Base-by-base conservation (phyloP, 495 filamentous ascomycete genomes). In the Aspergillus ostianus region DNA sequence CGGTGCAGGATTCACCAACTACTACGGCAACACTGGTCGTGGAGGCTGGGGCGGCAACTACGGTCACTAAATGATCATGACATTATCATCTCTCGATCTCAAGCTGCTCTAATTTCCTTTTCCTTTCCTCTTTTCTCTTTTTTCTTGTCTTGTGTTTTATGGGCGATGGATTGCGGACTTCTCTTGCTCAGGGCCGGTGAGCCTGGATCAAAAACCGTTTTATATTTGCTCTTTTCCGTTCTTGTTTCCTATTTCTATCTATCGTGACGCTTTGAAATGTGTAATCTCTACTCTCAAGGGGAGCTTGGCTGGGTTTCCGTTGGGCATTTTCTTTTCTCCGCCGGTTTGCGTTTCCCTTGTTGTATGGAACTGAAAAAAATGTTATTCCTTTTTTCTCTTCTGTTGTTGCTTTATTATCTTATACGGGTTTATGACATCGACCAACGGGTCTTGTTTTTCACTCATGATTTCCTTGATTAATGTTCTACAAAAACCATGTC, bases 41-140 rank as follows among this genome's bases (percentile, higher is more conserved):
- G 82, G 82, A 27, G 82, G 80, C 62, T 91, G 88, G 86, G 88
- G 85, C 63, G 85, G 83, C 70, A 90, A 90, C 77, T 91, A 92
- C 59, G 73, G 72, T 57, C 73, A 77, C 62, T 75, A 73, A 62
- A 64, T 56, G 58, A 66, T 64, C 62, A 74, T 70, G 69, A 71
- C 72, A 68, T 75, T 76, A 64, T 65, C 72, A 32, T 30, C 21
- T 52, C 27, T 52, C 27, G 1, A n/a, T n/a, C 17, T 29, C 23
- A 27, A 4, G 21, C 23, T 30, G 17, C 27, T 29, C n/a, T 20
- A 20, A 20, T 26, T 70, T 59, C 30, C 7, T 50, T 19, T 49
- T 44, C 12, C 47, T 17, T 50, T 20, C 17, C 18, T 32, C 17
- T 47, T 10, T 23, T 51, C 27, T 51, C n/a, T 52, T 32, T 29